Evolutionary conservation across 352 stramenopile genomes (phyloP).

Genomic region (Peronospora farinosa): DNA sequence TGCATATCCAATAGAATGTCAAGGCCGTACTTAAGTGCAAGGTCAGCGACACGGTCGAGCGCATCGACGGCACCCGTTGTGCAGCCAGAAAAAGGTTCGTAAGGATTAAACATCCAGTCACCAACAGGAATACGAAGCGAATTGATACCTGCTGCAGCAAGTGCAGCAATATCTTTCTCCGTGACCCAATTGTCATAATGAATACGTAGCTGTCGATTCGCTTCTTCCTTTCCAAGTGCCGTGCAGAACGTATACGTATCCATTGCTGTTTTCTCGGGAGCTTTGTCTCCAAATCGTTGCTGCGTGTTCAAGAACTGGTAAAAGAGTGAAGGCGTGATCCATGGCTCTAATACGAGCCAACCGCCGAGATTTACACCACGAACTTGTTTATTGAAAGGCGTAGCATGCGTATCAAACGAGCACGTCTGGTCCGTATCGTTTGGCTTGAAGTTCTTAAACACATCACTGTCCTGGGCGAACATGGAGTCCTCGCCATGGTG

Average conservation of each 20-base stretch:
- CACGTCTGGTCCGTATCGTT: conserved; percentile 65
- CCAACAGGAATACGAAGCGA: conserved; percentile 88
- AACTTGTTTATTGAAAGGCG: conserved; percentile 44
- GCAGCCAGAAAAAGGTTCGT: conserved; percentile 91
- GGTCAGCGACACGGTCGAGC: conserved; percentile 84
- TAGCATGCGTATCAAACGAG: conserved; percentile 56
- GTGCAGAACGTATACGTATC: conserved; percentile 91
- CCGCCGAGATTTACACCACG: conserved; percentile 91
- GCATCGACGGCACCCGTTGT: conserved; percentile 89
- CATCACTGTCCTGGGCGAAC: conserved; percentile 38
- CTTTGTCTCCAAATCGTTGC: conserved; percentile 63
- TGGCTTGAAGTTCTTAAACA: conserved; percentile 56
- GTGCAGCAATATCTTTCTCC: conserved; percentile 86
- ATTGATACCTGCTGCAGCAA: conserved; percentile 71
- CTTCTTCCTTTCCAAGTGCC: conserved; percentile 81
- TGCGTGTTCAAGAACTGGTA: conserved; percentile 91
- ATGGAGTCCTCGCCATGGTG: conserved; percentile 49
- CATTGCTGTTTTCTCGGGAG: conserved; percentile 84
- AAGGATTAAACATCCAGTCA: conserved; percentile 94
- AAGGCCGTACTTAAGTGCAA: conserved; percentile 83
- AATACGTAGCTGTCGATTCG: conserved; percentile 87
- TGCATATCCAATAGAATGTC: conserved; percentile 91
- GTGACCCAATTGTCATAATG: conserved; percentile 95
- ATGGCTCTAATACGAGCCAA: conserved; percentile 96
- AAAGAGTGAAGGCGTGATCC: conserved; percentile 94